Base-by-base conservation (phyloP, 805 yeast genomes). In the Starmerella bombicola region DNA sequence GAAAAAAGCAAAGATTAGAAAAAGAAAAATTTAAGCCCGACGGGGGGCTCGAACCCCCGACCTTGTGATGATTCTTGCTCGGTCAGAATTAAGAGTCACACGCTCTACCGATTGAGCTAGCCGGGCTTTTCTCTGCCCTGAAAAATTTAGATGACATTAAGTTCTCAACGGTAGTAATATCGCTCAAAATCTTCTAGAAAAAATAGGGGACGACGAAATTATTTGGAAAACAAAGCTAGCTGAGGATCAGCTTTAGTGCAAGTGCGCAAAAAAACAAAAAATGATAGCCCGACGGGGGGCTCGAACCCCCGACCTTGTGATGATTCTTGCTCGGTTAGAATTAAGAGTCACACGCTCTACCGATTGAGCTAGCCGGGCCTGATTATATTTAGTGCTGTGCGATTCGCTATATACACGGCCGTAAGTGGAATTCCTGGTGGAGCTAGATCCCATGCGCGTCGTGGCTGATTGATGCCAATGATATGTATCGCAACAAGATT, bases 21-120 rank as follows among this genome's bases (percentile, higher is more conserved):
- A 37, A 16, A 17, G 12, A 9, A 29, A 29, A 10, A 9, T 13
- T 9, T 9, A 32, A 49, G 52, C 52, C 52, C 52, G 30, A 49
- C 52, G 52, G 52, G 52, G 52, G 52, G 50, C 51, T 49, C 51
- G 52, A 49, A 49, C 52, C 52, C 52, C 52, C 52, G 47, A 49
- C 52, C 52, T 49, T 49, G 48, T 48, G 52, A 49, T 44, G 48
- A 44, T 33, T 35, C 48, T 41, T 41, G 41, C 33, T 21, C 39
- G 30, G 38, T 29, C 30, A 20, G 23, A 36, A 26, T 33, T 49
- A 49, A 49, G 52, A 49, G 52, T 49, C 52, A 48, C 48, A 49
- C 50, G 52, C 52, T 49, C 52, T 49, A 37, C 52, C 52, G 50
- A 49, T 49, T 49, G 52, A 49, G 52, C 52, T 48, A 48, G 51